phyloP scores from a whole-genome alignment of 1,284 basidiomycete genomes.

The Rhodotorula glutinis region DNA sequence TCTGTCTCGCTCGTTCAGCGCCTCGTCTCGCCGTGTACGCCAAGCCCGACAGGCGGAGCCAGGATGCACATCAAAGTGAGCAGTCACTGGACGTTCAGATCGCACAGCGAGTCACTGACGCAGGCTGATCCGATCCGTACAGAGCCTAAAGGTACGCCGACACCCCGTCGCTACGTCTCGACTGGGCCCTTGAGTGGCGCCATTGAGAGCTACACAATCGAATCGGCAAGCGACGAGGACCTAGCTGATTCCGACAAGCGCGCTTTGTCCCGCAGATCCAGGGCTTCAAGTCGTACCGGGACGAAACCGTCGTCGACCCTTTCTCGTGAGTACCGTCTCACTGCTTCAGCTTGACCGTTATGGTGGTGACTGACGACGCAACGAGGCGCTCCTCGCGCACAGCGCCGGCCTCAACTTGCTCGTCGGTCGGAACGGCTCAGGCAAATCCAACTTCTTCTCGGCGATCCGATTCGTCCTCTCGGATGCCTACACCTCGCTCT shows the following conservation, averaged over 20 bases:
- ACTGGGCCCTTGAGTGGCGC: no score
- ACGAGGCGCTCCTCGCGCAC: constrained; percentile 44
- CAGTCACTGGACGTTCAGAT: accelerated
- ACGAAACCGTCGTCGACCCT: constrained; percentile 57
- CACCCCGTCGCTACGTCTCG: neutral
- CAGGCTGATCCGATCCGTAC: neutral
- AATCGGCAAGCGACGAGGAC: no score
- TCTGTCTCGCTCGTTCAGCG: no score
- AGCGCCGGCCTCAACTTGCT: constrained; percentile 87
- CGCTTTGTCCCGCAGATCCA: constrained; percentile 61
- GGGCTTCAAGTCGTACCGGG: constrained; percentile 92
- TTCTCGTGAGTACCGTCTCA: constrained; percentile 48
- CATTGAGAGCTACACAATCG: no score
- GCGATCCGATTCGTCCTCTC: constrained; percentile 86
- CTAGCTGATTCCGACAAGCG: no score
- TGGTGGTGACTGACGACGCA: neutral
- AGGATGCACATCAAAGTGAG: constrained; percentile 10
- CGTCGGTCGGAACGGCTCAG: constrained; percentile 89
- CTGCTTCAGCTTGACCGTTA: neutral
- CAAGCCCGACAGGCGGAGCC: neutral
- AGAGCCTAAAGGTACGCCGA: constrained; percentile 26
- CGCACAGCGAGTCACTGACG: neutral
- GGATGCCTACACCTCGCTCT: constrained; percentile 95
- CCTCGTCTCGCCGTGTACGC: no score
- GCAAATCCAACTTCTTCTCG: constrained; percentile 91